Percentiles rank a stretch among this genome's conserved stretches.
These are phyloP conservation scores for Suhomyces maxii DNA, from an alignment of 1,139 yeast genomes.

Conservation along the genomic window DNA sequence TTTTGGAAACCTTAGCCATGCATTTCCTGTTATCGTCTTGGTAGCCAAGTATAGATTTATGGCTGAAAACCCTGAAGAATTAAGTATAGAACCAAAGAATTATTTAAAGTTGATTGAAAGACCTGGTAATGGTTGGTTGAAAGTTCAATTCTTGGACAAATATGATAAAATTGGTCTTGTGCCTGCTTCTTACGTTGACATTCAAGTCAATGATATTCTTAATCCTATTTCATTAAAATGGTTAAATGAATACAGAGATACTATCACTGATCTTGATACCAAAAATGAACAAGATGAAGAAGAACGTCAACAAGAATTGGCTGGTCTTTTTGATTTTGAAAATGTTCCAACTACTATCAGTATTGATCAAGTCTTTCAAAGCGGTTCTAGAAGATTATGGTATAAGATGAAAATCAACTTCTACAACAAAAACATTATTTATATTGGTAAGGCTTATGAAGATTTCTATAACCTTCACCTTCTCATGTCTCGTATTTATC, in stretches of 20 bases:
- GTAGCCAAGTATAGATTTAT: conserved; percentile 18
- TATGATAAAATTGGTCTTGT: conserved; percentile 19
- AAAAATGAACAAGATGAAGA: conserved; percentile 4
- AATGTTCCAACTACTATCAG: conserved; percentile 4
- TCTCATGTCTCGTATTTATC: conserved; percentile 7
- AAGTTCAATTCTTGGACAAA: conserved; percentile 23
- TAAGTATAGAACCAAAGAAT: conserved; percentile 19
- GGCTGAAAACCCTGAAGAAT: conserved; percentile 19
- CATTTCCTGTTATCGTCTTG: conserved; percentile 17
- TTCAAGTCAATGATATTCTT: conserved; percentile 22
- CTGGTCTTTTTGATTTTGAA: conserved; percentile 12
- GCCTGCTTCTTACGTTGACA: conserved; percentile 26
- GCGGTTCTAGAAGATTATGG: conserved; percentile 18
- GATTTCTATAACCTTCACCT: conserved; percentile 23
- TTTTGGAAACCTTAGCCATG: conserved; percentile 1
- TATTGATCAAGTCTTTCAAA: conserved; percentile 19
- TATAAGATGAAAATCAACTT: conserved; percentile 18
- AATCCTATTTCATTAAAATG: conserved; percentile 22
- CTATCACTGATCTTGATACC: conserved; percentile 8
- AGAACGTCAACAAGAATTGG: conserved; percentile 3
- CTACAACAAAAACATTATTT: conserved; percentile 14
- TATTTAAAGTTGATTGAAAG: conserved; percentile 22
- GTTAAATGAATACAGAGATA: conserved; percentile 15
- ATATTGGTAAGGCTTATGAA: conserved; percentile 21
- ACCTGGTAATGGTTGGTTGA: conserved; percentile 28